Percentiles rank a stretch among this genome's conserved stretches.
Evolutionary conservation across 768 basidiomycete genomes (phyloP).

Genomic region (Boletus rubescentipes): DNA sequence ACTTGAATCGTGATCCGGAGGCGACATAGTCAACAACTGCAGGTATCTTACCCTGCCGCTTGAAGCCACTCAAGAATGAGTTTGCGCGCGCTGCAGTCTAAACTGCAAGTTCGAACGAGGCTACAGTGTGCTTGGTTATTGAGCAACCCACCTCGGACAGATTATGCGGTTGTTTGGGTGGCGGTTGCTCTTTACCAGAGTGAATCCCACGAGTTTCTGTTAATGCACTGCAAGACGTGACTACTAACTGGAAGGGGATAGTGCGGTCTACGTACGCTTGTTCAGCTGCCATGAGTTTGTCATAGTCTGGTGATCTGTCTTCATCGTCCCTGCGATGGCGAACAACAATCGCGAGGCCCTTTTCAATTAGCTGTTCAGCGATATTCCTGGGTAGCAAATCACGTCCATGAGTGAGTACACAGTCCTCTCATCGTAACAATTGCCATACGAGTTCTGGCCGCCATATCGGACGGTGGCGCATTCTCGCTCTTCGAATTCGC

Average conservation of each 20-base stretch:
- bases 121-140: not conserved
- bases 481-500: conserved; percentile 92
- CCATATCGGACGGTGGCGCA: conserved; percentile 88
- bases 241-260: not conserved
- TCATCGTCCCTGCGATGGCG: conserved; percentile 95
- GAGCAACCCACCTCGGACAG: conserved; percentile 73
- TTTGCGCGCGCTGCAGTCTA: conserved; percentile 72
- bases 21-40: conserved; percentile 94
- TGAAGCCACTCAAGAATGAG: conserved; percentile 89
- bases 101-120: conserved; percentile 1
- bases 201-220: conserved; percentile 83
- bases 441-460: conserved; percentile 68
- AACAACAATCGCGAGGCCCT: conserved; percentile 85
- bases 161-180: conserved; percentile 82
- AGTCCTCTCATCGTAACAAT: not conserved
- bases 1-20: conserved; percentile 96
- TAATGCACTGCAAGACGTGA: conserved; percentile 55
- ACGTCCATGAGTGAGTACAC: conserved; percentile 5
- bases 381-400: conserved; percentile 59
- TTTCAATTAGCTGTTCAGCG: conserved; percentile 91
- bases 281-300: conserved; percentile 94
- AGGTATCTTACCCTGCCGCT: conserved; percentile 78
- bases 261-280: conserved; percentile 64
- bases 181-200: conserved; percentile 83
- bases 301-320: conserved; percentile 92